Percentiles rank a stretch among this genome's conserved stretches.
These are phyloP conservation scores for Xylaria sp. DNA, from an alignment of 2,329 filamentous ascomycete species.

Conservation along the genomic window DNA sequence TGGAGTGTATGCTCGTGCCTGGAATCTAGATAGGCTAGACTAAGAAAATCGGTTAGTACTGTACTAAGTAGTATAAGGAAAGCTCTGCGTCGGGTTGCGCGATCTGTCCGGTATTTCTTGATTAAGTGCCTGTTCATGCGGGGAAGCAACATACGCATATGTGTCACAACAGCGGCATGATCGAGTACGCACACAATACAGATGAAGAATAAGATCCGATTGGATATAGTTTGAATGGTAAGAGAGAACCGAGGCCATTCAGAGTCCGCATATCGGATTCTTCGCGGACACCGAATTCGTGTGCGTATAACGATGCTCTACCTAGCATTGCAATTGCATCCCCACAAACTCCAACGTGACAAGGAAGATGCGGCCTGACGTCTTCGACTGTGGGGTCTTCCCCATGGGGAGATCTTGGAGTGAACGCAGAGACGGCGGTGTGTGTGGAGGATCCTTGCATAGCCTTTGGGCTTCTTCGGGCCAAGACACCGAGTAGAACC, in stretches of 20 bases:
- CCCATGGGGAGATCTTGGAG: conserved; percentile 19
- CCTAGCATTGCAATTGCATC: neutral
- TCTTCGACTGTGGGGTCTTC: conserved; percentile 8
- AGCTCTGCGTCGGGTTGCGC: neutral
- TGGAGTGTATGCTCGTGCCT: neutral
- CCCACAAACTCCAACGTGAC: conserved; percentile 13
- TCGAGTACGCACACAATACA: neutral
- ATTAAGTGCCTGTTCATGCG: neutral
- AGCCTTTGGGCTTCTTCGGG: neutral
- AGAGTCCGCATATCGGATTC: neutral
- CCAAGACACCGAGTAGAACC: neutral
- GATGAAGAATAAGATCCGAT: neutral
- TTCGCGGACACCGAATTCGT: neutral
- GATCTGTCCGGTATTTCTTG: neutral
- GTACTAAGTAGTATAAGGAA: neutral
- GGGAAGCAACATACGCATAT: neutral
- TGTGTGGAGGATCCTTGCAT: conserved; percentile 14
- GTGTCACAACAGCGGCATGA: neutral
- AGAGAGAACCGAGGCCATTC: neutral
- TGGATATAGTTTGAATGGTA: neutral
- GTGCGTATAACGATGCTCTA: neutral
- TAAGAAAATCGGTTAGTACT: neutral
- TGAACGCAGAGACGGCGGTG: neutral
- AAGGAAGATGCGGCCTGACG: conserved; percentile 11
- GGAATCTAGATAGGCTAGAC: neutral